A percentile compares a stretch with the other conserved stretches of the same genome.
Evolutionary conservation across 2,329 filamentous ascomycete species (phyloP).

Genomic region (Dichotomopilus funicola): DNA sequence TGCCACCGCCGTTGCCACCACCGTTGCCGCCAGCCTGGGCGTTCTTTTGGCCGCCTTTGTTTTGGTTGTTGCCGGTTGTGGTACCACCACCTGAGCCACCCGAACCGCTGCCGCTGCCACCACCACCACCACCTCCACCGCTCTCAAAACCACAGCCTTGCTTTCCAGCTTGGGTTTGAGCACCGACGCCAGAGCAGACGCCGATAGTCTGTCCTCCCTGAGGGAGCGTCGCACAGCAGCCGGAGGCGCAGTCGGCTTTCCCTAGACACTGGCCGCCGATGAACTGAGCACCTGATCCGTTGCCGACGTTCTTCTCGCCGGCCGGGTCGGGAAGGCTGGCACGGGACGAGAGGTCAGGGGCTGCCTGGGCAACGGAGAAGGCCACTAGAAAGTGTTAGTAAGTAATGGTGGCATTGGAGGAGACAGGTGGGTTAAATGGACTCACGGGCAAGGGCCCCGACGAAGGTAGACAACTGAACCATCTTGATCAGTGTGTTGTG

Average conservation of each 20-base stretch:
- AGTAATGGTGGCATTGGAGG: not conserved
- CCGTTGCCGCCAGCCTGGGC: not conserved
- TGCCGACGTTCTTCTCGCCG: slow-evolving; percentile 29
- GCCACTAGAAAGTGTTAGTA: slow-evolving; percentile 9
- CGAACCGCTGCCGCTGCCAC: not conserved
- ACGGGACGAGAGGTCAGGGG: slow-evolving; percentile 16
- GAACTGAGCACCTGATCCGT: slow-evolving; percentile 29
- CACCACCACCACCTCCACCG: slow-evolving; percentile 2
- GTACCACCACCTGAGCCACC: not conserved
- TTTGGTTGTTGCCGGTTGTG: not conserved
- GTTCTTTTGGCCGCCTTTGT: not conserved
- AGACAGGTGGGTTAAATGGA: not conserved
- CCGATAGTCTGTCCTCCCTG: slow-evolving; percentile 23
- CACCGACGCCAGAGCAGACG: slow-evolving; percentile 31
- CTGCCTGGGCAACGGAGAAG: slow-evolving; percentile 18
- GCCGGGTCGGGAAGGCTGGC: slow-evolving; percentile 24
- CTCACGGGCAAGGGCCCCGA: slow-evolving; percentile 15
- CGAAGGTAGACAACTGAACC: slow-evolving; percentile 19
- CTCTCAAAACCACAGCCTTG: slow-evolving; percentile 30
- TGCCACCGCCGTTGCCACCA: not conserved
- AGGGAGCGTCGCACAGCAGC: slow-evolving; percentile 28
- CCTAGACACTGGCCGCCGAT: slow-evolving; percentile 30
- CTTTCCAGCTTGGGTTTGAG: slow-evolving; percentile 29
- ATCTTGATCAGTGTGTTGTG: slow-evolving; percentile 14
- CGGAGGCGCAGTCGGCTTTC: slow-evolving; percentile 29